Conservation (phyloP, 306 rosid species). For the Astragalus glycyphyllos region DNA sequence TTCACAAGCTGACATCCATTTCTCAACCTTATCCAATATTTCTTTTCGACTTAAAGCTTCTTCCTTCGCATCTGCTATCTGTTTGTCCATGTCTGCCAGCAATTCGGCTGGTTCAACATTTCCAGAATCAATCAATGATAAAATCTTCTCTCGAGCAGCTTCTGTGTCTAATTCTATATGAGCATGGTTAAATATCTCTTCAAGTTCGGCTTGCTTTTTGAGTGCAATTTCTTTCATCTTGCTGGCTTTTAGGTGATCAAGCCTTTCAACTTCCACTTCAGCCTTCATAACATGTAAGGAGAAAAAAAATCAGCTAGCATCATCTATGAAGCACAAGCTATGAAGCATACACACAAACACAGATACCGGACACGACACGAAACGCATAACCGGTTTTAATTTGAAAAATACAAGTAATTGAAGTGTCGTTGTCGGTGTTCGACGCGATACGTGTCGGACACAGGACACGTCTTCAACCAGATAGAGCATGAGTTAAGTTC, state of each 20-base stretch:
- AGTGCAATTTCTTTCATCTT: constrained; percentile 97
- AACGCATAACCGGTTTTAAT: no score
- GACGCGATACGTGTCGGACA: no score
- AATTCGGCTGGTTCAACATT: constrained; percentile 78
- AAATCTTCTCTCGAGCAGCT: constrained; percentile 74
- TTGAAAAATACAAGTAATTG: no score
- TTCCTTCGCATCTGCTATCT: constrained; percentile 77
- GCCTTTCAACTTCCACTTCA: constrained; percentile 96
- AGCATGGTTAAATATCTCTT: constrained; percentile 75
- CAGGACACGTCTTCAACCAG: no score
- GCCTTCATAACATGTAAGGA: constrained; percentile 58
- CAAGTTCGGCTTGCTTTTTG: constrained; percentile 90
- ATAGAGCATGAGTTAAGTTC: constrained; percentile 3
- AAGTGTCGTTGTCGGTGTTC: no score
- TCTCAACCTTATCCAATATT: constrained; percentile 91
- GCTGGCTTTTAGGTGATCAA: constrained; percentile 88
- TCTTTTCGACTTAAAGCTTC: constrained; percentile 91
- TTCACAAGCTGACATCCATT: constrained; percentile 98
- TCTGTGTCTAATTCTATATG: constrained; percentile 83
- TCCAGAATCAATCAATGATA: constrained; percentile 80
- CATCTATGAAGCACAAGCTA: no score
- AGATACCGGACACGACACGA: no score
- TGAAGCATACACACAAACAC: no score
- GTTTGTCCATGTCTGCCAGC: constrained; percentile 88
- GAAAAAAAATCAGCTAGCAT: constrained; percentile 31